Percentiles rank a stretch among this genome's conserved stretches.
Conservation (phyloP, 805 yeast species). For the Candida cerambycidarum region DNA sequence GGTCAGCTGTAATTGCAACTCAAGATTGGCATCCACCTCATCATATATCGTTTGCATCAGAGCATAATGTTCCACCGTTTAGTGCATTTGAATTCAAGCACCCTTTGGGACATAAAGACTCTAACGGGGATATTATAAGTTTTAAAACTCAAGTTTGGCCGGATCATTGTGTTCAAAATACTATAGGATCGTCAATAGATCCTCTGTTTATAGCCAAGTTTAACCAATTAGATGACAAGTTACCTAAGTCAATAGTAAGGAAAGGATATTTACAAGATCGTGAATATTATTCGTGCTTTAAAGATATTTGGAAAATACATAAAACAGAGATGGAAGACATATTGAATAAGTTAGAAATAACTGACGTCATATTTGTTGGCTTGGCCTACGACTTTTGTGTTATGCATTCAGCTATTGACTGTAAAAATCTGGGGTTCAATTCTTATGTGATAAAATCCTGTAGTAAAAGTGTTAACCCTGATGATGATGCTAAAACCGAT, state of each 20-base stretch:
- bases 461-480: slow-evolving; percentile 55
- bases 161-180: slow-evolving; percentile 78
- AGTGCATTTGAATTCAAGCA: slow-evolving; percentile 47
- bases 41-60: slow-evolving; percentile 81
- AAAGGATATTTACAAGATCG: slow-evolving; percentile 74
- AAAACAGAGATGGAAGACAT: slow-evolving; percentile 61
- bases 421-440: slow-evolving; percentile 58
- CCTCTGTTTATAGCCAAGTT: slow-evolving; percentile 42
- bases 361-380: slow-evolving; percentile 73
- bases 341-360: slow-evolving; percentile 47
- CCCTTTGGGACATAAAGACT: slow-evolving; percentile 42
- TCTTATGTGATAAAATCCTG: slow-evolving; percentile 61
- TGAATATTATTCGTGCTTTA: slow-evolving; percentile 86
- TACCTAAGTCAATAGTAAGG: slow-evolving; percentile 43
- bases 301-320: slow-evolving; percentile 73
- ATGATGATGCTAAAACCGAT: slow-evolving; percentile 29
- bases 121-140: slow-evolving; percentile 23
- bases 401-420: slow-evolving; percentile 69
- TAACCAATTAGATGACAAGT: slow-evolving; percentile 28
- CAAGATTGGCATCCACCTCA: slow-evolving; percentile 86
- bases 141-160: slow-evolving; percentile 74
- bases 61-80: slow-evolving; percentile 55
- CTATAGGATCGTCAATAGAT: slow-evolving; percentile 67
- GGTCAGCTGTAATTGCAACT: slow-evolving; percentile 70
- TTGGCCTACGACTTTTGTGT: slow-evolving; percentile 89